Base-by-base conservation (phyloP, 306 rosid genomes). In the Trifolium fragiferum region DNA sequence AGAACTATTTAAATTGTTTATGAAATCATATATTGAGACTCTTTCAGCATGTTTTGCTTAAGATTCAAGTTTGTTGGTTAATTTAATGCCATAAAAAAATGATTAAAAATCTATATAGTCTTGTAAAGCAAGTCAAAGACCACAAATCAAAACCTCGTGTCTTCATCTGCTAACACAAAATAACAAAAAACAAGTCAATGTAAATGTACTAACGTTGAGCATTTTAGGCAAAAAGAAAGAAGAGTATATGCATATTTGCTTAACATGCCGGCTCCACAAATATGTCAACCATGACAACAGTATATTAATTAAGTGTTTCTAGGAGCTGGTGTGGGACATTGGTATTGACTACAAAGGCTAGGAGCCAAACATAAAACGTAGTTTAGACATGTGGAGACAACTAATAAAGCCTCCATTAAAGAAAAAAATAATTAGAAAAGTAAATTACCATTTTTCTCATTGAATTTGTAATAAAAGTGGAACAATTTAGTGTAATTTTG, bases 351-450 rank as follows among this genome's bases (percentile, higher is more conserved):
- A 25, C 10, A 6, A 4, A 62, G 3, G 53, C 60, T 23, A 57
- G 2, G 9, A 44, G 30, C 80, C 86, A 78, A 82, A 68, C 80
- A 82, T 41, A 60, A 73, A 21, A 41, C 72, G 27, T 23, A 44
- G 18, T 19, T 43, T 18, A 77, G 76, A 83, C 83, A 81, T 68
- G 78, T 78, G 85, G 80, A 71, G 35, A 67, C 74, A 74, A 16
- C 40, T 46, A 41, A 25, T 30, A 62, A 37, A 76, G 73, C 81
- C 77, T 78, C 60, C 67, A 77, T 33, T 7, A 76, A 54, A 43
- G 63, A 68, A 63, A 38, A 32, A 33, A 1, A 8, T 7, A 6
- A 0, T 37, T 37, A 37, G 40, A 37, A 37, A 7, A 37, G 40
- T 37, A 37, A 37, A 8, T 37, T 37, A 37, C 10, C 40, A 37